These are phyloP conservation scores for Striga hermonthica DNA, from an alignment of 305 asterid genomes.

Conservation along the genomic window DNA sequence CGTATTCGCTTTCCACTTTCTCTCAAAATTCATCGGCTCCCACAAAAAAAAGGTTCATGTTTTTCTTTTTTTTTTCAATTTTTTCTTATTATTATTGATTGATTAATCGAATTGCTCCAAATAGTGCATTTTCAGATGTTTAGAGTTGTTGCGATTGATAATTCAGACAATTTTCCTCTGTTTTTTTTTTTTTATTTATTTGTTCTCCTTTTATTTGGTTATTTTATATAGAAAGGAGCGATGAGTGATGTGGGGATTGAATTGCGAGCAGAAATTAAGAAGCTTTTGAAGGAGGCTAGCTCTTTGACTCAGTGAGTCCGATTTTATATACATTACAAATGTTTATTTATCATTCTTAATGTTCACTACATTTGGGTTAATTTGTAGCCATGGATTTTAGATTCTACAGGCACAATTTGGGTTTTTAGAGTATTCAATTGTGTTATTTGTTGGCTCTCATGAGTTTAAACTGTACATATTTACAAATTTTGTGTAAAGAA, in stretches of 20 bases:
- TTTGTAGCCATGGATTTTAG: background rate
- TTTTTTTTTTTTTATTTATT: background rate
- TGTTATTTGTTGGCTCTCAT: background rate
- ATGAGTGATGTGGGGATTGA: constrained; percentile 41
- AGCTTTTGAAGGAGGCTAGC: constrained; percentile 78
- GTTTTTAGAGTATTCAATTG: constrained; percentile 5
- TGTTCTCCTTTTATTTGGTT: constrained; percentile 1
- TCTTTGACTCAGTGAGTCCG: constrained; percentile 68
- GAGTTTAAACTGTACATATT: background rate
- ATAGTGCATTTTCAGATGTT: constrained; percentile 1
- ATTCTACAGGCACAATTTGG: background rate
- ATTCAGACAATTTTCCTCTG: background rate
- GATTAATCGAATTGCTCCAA: constrained; percentile 13
- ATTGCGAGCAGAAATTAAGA: constrained; percentile 66
- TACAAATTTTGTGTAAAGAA: no score
- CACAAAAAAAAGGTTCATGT: constrained; percentile 48
- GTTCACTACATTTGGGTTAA: background rate
- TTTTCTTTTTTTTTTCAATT: background rate
- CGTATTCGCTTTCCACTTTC: constrained; percentile 55
- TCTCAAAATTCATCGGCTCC: constrained; percentile 59
- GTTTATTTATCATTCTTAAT: background rate
- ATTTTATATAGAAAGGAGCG: constrained; percentile 50
- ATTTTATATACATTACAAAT: background rate
- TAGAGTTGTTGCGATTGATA: background rate
- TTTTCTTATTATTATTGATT: background rate